Evolutionary conservation across 495 filamentous ascomycete genomes (phyloP).

Genomic region (Penicillium cataractarum): DNA sequence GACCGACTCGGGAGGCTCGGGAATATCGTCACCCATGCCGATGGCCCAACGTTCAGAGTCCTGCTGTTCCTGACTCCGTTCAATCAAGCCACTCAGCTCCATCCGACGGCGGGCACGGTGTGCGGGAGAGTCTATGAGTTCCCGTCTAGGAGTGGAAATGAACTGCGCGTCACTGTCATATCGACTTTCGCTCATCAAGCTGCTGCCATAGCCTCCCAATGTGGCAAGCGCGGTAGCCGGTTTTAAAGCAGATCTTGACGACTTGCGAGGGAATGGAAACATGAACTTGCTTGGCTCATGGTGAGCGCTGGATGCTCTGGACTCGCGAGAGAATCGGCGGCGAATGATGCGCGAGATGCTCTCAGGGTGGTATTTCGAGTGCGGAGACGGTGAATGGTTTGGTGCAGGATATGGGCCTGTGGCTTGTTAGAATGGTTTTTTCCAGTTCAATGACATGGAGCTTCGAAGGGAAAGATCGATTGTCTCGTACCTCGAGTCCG

Average conservation of each 20-base stretch:
- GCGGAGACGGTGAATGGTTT: not conserved
- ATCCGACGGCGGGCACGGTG: slow-evolving; percentile 13
- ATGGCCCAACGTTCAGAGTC: slow-evolving; percentile 18
- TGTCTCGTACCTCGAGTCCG: not conserved
- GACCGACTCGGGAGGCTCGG: slow-evolving; percentile 10
- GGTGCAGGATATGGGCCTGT: not conserved
- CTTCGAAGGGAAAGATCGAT: not conserved
- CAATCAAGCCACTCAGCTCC: slow-evolving; percentile 26
- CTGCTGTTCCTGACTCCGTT: slow-evolving; percentile 25
- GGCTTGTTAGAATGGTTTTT: not conserved
- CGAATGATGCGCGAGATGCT: slow-evolving; percentile 40
- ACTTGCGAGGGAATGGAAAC: slow-evolving; percentile 29
- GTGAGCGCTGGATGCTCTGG: slow-evolving; percentile 17
- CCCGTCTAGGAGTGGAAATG: slow-evolving; percentile 37
- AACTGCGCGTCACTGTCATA: slow-evolving; percentile 53
- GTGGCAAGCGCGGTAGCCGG: slow-evolving; percentile 8
- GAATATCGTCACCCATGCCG: not conserved
- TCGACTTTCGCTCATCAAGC: slow-evolving; percentile 45
- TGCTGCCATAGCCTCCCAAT: slow-evolving; percentile 34
- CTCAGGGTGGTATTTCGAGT: slow-evolving; percentile 11
- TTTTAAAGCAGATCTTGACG: slow-evolving; percentile 22
- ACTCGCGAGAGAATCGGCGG: slow-evolving; percentile 42
- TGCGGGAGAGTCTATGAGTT: slow-evolving; percentile 9
- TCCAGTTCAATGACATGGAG: not conserved
- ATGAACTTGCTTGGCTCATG: slow-evolving; percentile 17